Percentiles rank a stretch among this genome's conserved stretches.
Evolutionary conservation across 345 rosid genomes (phyloP).

Genomic region (Acer yangbiense): DNA sequence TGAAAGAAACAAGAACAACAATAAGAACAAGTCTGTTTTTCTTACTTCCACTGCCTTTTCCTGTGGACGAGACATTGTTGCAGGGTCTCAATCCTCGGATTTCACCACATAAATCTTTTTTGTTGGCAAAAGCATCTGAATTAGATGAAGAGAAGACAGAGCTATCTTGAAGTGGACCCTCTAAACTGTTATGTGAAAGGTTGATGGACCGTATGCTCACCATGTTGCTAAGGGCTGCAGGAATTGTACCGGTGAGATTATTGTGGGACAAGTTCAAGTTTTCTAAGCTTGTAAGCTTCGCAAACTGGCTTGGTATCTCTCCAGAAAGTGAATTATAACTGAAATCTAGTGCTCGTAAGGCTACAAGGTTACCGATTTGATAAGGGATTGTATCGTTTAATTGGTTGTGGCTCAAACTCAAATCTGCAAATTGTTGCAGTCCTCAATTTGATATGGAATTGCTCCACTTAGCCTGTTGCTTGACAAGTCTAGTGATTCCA

Average conservation of each 20-base stretch:
- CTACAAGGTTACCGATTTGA: constrained; percentile 35
- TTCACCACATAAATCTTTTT: constrained; percentile 37
- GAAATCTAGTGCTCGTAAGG: constrained; percentile 40
- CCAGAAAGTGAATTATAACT: constrained; percentile 39
- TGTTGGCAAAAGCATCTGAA: constrained; percentile 25
- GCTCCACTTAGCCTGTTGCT: constrained; percentile 30
- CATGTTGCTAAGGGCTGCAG: constrained; percentile 33
- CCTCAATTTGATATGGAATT: constrained; percentile 32
- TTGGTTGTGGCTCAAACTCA: constrained; percentile 22
- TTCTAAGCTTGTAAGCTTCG: constrained; percentile 32
- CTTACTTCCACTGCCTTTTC: background rate
- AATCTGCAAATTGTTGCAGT: constrained; percentile 18
- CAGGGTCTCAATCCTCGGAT: constrained; percentile 26
- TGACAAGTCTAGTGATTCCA: constrained; percentile 27
- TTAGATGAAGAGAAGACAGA: constrained; percentile 27
- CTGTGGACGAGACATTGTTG: background rate
- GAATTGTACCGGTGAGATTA: constrained; percentile 35
- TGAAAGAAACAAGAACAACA: constrained; percentile 21
- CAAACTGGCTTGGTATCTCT: constrained; percentile 39
- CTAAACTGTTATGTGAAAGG: constrained; percentile 40
- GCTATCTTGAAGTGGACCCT: constrained; percentile 45
- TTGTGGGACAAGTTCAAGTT: constrained; percentile 40
- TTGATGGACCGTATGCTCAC: constrained; percentile 31
- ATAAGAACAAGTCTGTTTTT: constrained; percentile 10
- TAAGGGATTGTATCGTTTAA: constrained; percentile 21